Conservation (phyloP, 352 stramenopile species). For the Phytophthora meadii region DNA sequence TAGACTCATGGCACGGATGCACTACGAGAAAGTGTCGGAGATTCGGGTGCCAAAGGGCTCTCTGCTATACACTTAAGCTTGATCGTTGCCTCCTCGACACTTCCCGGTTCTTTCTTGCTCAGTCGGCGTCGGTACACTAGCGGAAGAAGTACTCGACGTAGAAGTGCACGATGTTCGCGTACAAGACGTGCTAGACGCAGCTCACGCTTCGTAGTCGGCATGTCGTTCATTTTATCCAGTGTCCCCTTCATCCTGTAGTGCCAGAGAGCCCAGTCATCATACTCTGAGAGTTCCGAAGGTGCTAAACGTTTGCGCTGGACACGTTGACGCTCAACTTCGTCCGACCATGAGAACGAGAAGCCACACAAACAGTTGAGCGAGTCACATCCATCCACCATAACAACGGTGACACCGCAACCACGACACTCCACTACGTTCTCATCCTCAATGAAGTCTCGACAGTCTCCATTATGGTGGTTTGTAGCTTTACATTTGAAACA, state of each 20-base stretch:
- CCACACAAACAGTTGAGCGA: conserved; percentile 60
- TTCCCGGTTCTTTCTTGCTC: conserved; percentile 15
- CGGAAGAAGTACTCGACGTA: conserved; percentile 41
- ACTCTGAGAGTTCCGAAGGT: conserved; percentile 36
- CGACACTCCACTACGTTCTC: conserved; percentile 60
- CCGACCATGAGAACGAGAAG: conserved; percentile 56
- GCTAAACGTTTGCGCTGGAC: conserved; percentile 55
- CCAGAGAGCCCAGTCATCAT: conserved; percentile 45
- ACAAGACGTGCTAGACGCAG: conserved; percentile 45
- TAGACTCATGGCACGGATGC: conserved; percentile 14
- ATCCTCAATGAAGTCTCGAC: conserved; percentile 62
- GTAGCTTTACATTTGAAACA: conserved; percentile 75
- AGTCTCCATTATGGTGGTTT: conserved; percentile 54
- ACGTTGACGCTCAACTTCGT: conserved; percentile 57
- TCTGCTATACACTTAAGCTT: conserved; percentile 20
- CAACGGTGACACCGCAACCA: conserved; percentile 60
- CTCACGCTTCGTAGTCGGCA: conserved; percentile 40
- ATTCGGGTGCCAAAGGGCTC: conserved; percentile 1
- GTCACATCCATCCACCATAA: conserved; percentile 74
- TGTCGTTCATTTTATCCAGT: conserved; percentile 34
- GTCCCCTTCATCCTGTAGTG: conserved; percentile 21
- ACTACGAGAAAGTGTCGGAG: conserved; percentile 18
- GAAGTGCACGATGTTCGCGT: conserved; percentile 33
- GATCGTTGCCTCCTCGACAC: neutral
- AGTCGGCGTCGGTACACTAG: conserved; percentile 26